Evolutionary conservation across 129 eudicot genomes (phyloP).

Genomic region (Arctium lappa): DNA sequence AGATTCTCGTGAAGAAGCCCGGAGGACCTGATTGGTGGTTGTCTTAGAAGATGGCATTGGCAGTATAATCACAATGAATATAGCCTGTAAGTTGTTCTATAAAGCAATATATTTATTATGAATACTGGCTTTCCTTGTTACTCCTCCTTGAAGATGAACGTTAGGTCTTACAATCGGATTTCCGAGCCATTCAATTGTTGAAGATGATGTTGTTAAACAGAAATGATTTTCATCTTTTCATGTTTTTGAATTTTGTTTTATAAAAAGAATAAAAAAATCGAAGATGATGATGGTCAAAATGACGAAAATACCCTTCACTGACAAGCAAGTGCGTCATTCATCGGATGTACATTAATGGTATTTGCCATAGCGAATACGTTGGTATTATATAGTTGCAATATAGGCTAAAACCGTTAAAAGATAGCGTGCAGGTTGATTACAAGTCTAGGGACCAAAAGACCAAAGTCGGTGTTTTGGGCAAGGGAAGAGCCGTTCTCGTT

Average conservation of each 20-base stretch:
- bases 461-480: neutral
- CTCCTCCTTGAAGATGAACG: neutral
- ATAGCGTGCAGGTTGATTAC: neutral
- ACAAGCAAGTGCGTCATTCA: neutral
- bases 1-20: slow-evolving; percentile 47
- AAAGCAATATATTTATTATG: neutral
- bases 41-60: slow-evolving; percentile 13
- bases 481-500: neutral
- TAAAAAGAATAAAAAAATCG: neutral
- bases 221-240: neutral
- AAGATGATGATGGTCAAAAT: neutral
- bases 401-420: no score
- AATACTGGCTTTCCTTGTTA: neutral
- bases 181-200: neutral
- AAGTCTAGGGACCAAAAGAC: neutral
- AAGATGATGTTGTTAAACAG: neutral
- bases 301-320: neutral
- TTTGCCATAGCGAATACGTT: neutral
- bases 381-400: neutral
- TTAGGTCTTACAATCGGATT: neutral
- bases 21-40: slow-evolving; percentile 68
- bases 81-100: neutral
- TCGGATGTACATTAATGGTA: neutral
- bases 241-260: neutral
- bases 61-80: no score